phyloP scores from a whole-genome alignment of 148 eudicot species.

The Rhododendron simsii region DNA sequence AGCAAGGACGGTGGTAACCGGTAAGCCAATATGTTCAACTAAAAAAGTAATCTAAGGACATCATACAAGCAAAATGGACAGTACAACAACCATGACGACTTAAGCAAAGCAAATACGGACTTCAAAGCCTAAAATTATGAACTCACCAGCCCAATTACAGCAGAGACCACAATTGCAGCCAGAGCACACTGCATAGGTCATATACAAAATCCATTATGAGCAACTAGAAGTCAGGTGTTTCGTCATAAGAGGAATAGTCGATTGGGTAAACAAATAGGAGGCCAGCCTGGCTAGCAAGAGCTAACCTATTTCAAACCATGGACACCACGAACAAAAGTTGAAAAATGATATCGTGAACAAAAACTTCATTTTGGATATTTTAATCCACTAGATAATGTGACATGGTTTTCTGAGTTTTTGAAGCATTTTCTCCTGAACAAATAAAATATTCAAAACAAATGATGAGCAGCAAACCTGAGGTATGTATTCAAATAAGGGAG shows the following conservation, averaged over 20 bases:
- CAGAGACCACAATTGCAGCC: constrained; percentile 98
- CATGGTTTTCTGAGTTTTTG: not conserved
- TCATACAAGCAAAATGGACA: not conserved
- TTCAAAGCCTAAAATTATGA: not conserved
- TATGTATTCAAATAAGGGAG: constrained; percentile 82
- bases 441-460: not conserved
- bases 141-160: constrained; percentile 98
- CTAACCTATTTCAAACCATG: not conserved
- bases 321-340: not conserved
- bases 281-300: too few species aligned
- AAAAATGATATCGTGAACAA: not conserved
- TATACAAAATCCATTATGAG: constrained; percentile 19
- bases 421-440: not conserved
- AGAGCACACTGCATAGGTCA: constrained; percentile 71
- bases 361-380: not conserved
- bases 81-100: not conserved
- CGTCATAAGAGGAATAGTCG: not conserved
- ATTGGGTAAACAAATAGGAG: not conserved
- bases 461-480: constrained; percentile 64
- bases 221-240: constrained; percentile 12
- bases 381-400: not conserved
- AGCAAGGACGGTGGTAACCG: not conserved
- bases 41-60: not conserved
- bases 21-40: not conserved
- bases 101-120: not conserved